Evolutionary conservation across 179 eudicot genomes (phyloP), one percentile per base, ranked within the genome.

Genomic region (Gypsophila paniculata): DNA sequence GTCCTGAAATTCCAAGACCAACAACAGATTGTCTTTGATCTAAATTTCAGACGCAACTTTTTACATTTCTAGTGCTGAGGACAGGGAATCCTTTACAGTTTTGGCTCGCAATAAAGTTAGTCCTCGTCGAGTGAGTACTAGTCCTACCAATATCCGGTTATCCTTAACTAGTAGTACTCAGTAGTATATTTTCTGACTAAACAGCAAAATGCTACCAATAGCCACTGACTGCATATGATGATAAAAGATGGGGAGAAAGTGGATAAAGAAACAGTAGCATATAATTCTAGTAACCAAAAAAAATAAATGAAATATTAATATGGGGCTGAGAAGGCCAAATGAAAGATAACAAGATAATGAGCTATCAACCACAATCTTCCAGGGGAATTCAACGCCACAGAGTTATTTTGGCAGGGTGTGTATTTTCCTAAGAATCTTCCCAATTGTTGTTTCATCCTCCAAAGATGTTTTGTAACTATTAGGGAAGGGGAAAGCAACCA

Each of bases 321-420:
- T 82, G 85, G 78, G 86, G 88, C 79, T 75, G 81, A 85, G 86
- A 75, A 65, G 60, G 78, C 58, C 25, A 65, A 74, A 61, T 18
- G 69, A 79, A 54, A 80, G 95, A 89, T 89, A 89, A 86, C 61
- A 80, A 78, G 95, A 89, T 87, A 85, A 83, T 29, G 87, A 76
- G 71, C 34, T 82, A 48, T 82, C 82, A 85, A 66, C 91, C 95
- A 87, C 95, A 83, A 42, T 74, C 77, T 89, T 73, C 39, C 25
- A 62, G 58, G 74, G 73, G 57, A 73, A 72, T 61, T 39, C 60
- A 39, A 78, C 67, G 73, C 89, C 85, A 81, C 81, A 73, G 42
- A 66, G 39, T 57, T 36, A 9, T 55, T 49, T 58, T 44, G 68
- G 72, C 58, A 14, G 12, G 11, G 9, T 69, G 9, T 46, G 52